These are phyloP conservation scores for Fomitopsis palustris DNA, from an alignment of 1,284 basidiomycete species.

Conservation along the genomic window DNA sequence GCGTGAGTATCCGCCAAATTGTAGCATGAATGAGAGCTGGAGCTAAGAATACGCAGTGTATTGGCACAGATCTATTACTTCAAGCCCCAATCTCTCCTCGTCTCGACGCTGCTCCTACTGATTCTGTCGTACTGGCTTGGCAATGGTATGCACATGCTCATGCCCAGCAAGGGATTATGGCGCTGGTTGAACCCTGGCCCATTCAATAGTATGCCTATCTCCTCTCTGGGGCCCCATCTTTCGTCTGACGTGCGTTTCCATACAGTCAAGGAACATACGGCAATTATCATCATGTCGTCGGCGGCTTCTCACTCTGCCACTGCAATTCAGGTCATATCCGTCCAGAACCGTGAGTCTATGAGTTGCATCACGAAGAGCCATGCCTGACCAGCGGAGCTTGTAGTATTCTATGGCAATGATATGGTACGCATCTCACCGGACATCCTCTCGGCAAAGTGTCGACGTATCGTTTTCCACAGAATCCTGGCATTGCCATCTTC, in stretches of 20 bases:
- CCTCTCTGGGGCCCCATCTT: not conserved
- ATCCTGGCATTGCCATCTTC: slow-evolving; percentile 16
- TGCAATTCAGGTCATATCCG: slow-evolving; percentile 35
- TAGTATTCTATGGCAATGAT: slow-evolving; percentile 31
- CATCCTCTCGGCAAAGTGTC: not conserved
- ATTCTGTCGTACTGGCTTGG: slow-evolving; percentile 36
- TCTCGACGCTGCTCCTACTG: slow-evolving; percentile 33
- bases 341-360: slow-evolving; percentile 28
- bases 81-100: slow-evolving; percentile 33
- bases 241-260: not conserved
- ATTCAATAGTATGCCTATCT: slow-evolving; percentile 20
- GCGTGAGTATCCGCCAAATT: slow-evolving; percentile 19
- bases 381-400: slow-evolving; percentile 1
- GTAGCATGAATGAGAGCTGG: not conserved
- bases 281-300: slow-evolving; percentile 36
- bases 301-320: slow-evolving; percentile 32
- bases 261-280: slow-evolving; percentile 31
- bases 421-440: slow-evolving; percentile 13
- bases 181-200: slow-evolving; percentile 39
- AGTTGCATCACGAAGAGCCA: no score
- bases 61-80: slow-evolving; percentile 38
- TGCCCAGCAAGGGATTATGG: slow-evolving; percentile 33
- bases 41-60: slow-evolving; percentile 26
- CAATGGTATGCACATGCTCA: slow-evolving; percentile 28
- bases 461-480: slow-evolving; percentile 7